phyloP scores from a whole-genome alignment of 371 early-diverging fungal species.

The Blakeslea trispora region DNA sequence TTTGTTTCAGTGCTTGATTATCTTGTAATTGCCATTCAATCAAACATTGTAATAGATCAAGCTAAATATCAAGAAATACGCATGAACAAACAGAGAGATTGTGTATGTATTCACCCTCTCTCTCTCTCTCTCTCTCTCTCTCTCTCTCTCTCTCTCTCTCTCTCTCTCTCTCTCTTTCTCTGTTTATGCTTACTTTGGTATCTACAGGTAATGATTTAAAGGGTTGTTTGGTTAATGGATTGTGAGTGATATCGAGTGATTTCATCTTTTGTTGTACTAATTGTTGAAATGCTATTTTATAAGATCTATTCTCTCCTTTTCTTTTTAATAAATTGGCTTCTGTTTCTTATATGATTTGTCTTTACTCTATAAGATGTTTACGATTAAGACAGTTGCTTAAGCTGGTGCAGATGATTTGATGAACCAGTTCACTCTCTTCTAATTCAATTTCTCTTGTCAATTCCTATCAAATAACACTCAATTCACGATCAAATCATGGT shows the following conservation, averaged over 20 bases:
- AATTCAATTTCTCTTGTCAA: constrained; percentile 32
- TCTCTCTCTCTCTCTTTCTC: no score
- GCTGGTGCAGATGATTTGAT: constrained; percentile 34
- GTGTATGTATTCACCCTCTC: no score
- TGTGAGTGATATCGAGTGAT: constrained; percentile 34
- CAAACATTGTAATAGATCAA: constrained; percentile 31
- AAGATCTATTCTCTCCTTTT: constrained; percentile 12
- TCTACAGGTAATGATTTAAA: constrained; percentile 25
- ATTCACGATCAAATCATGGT: no score
- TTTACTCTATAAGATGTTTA: constrained; percentile 43
- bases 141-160: no score
- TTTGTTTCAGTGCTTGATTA: constrained; percentile 28
- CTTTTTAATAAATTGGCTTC: not conserved
- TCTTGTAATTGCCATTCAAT: constrained; percentile 55
- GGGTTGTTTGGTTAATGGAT: constrained; percentile 31
- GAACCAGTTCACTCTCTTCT: constrained; percentile 25
- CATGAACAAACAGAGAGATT: not conserved
- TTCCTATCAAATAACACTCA: no score
- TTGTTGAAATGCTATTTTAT: constrained; percentile 28
- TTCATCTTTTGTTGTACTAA: constrained; percentile 33
- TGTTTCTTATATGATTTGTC: not conserved
- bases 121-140: no score
- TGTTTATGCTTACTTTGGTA: constrained; percentile 29
- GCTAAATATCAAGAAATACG: constrained; percentile 15
- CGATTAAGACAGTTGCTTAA: constrained; percentile 45